phyloP scores from a whole-genome alignment of 208 protist species.

The Crithidia thermophila region DNA sequence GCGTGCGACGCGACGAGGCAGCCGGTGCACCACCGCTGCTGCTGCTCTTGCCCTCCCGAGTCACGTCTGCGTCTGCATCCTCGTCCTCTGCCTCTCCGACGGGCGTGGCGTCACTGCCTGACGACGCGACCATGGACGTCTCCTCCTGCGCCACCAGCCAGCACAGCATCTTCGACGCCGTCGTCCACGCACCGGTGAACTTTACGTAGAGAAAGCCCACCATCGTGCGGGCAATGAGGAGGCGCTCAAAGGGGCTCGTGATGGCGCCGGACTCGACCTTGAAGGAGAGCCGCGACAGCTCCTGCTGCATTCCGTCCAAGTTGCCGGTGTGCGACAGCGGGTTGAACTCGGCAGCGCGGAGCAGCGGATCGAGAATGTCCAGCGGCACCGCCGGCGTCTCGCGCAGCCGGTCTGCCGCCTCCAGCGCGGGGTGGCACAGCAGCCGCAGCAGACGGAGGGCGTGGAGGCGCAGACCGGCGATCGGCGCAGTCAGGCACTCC shows the following conservation, averaged over 20 bases:
- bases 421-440: conserved; percentile 48
- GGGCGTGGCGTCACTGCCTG: neutral
- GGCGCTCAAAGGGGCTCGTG: conserved; percentile 48
- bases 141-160: conserved; percentile 63
- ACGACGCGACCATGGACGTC: conserved; percentile 21
- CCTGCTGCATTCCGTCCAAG: conserved; percentile 66
- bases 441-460: conserved; percentile 67
- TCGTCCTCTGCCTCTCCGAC: neutral
- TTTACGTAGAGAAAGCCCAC: conserved; percentile 84
- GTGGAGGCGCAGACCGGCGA: conserved; percentile 67
- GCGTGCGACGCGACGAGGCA: conserved; percentile 1
- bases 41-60: neutral
- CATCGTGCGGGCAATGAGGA: conserved; percentile 74
- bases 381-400: conserved; percentile 24
- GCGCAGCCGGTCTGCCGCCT: conserved; percentile 20
- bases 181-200: conserved; percentile 74
- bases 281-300: conserved; percentile 65
- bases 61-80: neutral
- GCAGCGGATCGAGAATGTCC: conserved; percentile 32
- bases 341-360: conserved; percentile 69
- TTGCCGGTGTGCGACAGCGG: conserved; percentile 70
- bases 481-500: conserved; percentile 68
- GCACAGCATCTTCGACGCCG: conserved; percentile 63
- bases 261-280: conserved; percentile 58
- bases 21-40: neutral